Base-by-base conservation (phyloP, 208 protist genomes). In the Porcisia hertigi region DNA sequence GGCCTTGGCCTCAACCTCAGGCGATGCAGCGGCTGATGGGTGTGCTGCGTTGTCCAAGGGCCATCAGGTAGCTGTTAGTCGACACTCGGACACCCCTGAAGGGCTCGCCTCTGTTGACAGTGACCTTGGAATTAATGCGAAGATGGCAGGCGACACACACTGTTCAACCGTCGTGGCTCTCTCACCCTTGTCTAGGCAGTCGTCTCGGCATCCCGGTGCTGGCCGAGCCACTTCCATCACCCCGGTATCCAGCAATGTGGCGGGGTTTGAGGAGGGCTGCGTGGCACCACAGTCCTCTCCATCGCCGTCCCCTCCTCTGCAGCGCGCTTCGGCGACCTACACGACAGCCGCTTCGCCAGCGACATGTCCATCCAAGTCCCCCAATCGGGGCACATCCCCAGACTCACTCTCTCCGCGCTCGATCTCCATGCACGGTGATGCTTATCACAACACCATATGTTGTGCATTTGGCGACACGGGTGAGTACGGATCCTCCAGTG, bases 401-500 rank as follows among this genome's bases (percentile, higher is more conserved):
- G 43, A 70, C 47, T 73, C 53, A 30, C 34, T 54, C 45, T 79
- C 75, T 3, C 74, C 74, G 14, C 66, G 57, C 11, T 79, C 75
- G 34, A 47, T 63, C 1, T 73, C 75, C 7, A 41, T 73, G 20
- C 25, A 57, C 47, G 16, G 25, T 3, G 47, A 20, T 8, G 18
- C 47, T 9, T 2, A n/a, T 16, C 25, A 30, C 25, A 25, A 14
- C 47, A 41, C 47, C 11, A 71, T 49, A 25, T n/a, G 66, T 49
- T 5, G 20, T 16, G 25, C 14, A 23, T 12, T 16, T 16, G 66
- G 64, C 45, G 45, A 14, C 43, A 8, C 45, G 34, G n/a, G 7
- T n/a, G 47, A 57, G 30, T 3, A 41, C 23, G 47, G 47, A 6
- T 55, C 9, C 30, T 14, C 30, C 20, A 54, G 55, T 55, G 64